Conservation (phyloP, 164 flowering plant species). For the Macadamia integrifolia region DNA sequence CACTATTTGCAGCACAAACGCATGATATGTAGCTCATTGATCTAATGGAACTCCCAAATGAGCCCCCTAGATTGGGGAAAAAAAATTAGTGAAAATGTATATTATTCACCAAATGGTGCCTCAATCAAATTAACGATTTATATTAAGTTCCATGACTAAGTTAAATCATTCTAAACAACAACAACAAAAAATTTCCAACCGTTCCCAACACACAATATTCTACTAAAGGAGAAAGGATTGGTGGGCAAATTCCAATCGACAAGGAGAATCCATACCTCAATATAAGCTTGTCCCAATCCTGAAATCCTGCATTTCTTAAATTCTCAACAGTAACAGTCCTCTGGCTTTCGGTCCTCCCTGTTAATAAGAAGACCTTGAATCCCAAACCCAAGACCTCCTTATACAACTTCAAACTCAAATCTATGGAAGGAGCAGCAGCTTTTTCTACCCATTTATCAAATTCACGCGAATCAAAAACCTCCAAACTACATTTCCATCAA, state of each 20-base stretch:
- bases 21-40: too few relatives aligned
- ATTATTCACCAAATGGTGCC: not conserved
- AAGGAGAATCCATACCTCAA: constrained; percentile 46
- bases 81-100: not conserved
- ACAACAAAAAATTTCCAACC: too few relatives aligned
- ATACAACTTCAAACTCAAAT: constrained; percentile 69
- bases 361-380: constrained; percentile 70
- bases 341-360: constrained; percentile 74
- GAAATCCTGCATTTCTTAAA: constrained; percentile 65
- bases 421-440: constrained; percentile 61
- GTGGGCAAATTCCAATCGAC: too few relatives aligned
- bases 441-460: constrained; percentile 86
- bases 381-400: constrained; percentile 61
- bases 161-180: too few relatives aligned
- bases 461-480: constrained; percentile 48
- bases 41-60: too few relatives aligned
- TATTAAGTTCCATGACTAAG: too few relatives aligned
- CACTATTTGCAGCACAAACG: too few relatives aligned
- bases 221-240: not conserved
- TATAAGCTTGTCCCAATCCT: constrained; percentile 77
- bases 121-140: not conserved
- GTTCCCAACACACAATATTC: not conserved
- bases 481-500: constrained; percentile 38
- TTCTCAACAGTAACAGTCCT: constrained; percentile 63
- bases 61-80: too few relatives aligned